These are phyloP conservation scores for Plenodomus biglobosus DNA, from an alignment of 2,329 filamentous ascomycete genomes.

Conservation along the genomic window DNA sequence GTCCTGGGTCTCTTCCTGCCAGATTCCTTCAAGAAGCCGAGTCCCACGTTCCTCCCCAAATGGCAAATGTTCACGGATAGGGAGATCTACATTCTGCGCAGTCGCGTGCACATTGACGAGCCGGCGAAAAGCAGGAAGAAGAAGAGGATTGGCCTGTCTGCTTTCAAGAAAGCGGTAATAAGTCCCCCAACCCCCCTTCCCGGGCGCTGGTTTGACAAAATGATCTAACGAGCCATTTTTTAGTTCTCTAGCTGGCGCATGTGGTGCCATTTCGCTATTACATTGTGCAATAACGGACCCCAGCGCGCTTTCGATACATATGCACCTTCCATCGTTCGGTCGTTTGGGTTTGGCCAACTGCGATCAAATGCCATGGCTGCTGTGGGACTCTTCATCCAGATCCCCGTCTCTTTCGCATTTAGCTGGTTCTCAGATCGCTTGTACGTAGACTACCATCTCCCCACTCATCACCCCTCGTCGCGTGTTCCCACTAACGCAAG, in stretches of 20 bases:
- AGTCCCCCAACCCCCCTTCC: too few relatives aligned
- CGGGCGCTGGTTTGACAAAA: background rate
- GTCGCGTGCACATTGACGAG: constrained; percentile 19
- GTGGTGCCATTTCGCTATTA: constrained; percentile 56
- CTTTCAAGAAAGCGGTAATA: constrained; percentile 51
- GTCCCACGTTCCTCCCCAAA: constrained; percentile 13
- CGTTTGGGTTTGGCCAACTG: constrained; percentile 55
- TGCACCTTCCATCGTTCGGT: constrained; percentile 56
- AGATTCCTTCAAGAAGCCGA: constrained; percentile 15
- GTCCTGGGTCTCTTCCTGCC: constrained; percentile 14
- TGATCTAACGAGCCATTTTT: constrained; percentile 22
- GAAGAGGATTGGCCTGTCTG: constrained; percentile 48
- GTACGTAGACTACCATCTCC: too few relatives aligned
- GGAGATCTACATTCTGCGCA: constrained; percentile 21
- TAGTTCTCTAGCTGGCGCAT: constrained; percentile 54
- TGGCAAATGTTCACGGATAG: constrained; percentile 19
- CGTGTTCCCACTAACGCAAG: background rate
- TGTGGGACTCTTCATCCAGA: constrained; percentile 57
- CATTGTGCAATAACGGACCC: constrained; percentile 53
- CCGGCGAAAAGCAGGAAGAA: constrained; percentile 48
- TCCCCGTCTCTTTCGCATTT: constrained; percentile 56
- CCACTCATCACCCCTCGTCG: too few relatives aligned
- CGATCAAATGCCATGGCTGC: constrained; percentile 57
- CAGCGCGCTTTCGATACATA: constrained; percentile 56
- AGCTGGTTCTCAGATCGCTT: constrained; percentile 57